Evolutionary conservation across 148 eudicot species (phyloP), one percentile per base, ranked within the genome.

Genomic region (Simmondsia chinensis): DNA sequence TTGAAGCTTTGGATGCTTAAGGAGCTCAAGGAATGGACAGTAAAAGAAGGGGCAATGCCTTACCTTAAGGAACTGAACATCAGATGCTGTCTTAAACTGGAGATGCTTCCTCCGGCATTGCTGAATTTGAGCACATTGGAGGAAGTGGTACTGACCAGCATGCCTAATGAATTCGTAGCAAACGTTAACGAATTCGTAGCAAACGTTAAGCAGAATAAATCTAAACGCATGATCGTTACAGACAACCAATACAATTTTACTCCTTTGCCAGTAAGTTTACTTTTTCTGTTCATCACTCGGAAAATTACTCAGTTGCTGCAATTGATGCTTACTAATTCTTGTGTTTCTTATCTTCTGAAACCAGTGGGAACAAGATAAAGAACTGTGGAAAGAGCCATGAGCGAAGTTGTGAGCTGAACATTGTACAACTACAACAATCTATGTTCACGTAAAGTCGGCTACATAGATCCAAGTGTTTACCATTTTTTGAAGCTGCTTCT

Each of bases 1-100:
- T 41, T 74, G 20, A 74, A 65, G 41, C 52, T 74, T n/a, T 74
- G 80, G 80, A 70, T 48, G 70, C 57, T 74, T 49, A 43, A 36
- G 54, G 22, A 59, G 5, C 38, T 74, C 51, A 33, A 29, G 18
- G 33, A 59, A 6, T 74, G 60, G 75, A 44, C 4, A 5, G 54
- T 74, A 50, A 18, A 59, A 25, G 52, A 24, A 13, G 66, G 51
- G 7, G 65, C 57, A 28, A 65, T 74, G 72, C 40, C 51, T 25
- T 27, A 39, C 17, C 64, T 74, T 26, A 61, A 20, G 38, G 69
- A 70, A 18, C 30, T 70, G 23, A 33, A 65, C 13, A 57, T 74
- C 44, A 54, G 80, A 47, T 16, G 54, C 15, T 74, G 80, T 34
- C 13, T 16, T n/a, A 61, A 33, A 42, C 39, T 74, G 48, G 23